Evolutionary conservation across 441 rosid species (phyloP).

Genomic region (Jatropha multifida): DNA sequence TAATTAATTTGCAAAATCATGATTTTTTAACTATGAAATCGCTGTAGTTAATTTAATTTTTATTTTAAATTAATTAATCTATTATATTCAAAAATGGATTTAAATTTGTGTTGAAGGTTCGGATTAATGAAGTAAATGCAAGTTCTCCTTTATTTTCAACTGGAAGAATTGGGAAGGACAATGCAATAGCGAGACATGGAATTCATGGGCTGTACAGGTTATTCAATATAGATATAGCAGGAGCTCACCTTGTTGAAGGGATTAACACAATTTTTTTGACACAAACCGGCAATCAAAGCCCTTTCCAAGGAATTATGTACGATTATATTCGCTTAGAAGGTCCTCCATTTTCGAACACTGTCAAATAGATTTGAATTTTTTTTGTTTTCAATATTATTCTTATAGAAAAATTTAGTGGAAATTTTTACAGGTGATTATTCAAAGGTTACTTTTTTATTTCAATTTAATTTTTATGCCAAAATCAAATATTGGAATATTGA

Average conservation of each 20-base stretch:
- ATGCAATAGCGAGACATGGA: conserved; percentile 66
- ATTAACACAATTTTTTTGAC: conserved; percentile 64
- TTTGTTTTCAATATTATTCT: background rate
- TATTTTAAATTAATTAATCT: too few species aligned
- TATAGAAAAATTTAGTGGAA: background rate
- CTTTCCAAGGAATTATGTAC: conserved; percentile 82
- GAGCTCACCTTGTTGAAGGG: conserved; percentile 40
- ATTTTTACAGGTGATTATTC: background rate
- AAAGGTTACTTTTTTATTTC: too few species aligned
- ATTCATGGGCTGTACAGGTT: conserved; percentile 60
- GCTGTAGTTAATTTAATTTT: background rate
- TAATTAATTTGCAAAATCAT: conserved; percentile 12
- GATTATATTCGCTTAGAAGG: conserved; percentile 92
- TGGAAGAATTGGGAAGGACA: conserved; percentile 55
- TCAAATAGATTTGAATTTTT: background rate
- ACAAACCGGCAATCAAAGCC: conserved; percentile 58
- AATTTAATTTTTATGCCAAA: too few species aligned
- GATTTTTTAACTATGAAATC: background rate
- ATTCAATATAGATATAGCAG: conserved; percentile 35
- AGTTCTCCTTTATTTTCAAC: conserved; percentile 49
- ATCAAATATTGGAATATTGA: too few species aligned
- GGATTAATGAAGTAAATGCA: conserved; percentile 46
- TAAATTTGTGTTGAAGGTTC: conserved; percentile 36
- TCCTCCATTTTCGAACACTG: background rate
- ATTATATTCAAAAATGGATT: background rate